Evolutionary conservation across 208 protist species (phyloP).

Genomic region (Trypanosoma grayi): DNA sequence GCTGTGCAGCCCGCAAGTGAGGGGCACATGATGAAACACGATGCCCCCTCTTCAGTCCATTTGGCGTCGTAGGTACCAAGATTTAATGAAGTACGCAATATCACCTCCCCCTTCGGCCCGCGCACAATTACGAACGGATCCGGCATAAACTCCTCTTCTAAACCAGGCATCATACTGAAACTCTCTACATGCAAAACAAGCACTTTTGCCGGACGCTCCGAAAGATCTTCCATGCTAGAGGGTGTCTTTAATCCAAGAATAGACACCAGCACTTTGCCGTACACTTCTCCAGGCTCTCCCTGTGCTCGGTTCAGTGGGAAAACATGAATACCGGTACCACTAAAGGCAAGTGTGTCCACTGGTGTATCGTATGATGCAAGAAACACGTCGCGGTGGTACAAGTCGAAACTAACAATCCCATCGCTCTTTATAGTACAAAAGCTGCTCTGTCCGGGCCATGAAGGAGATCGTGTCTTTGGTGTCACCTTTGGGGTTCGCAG

Average conservation of each 20-base stretch:
- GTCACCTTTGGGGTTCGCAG: constrained; percentile 51
- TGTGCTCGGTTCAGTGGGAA: constrained; percentile 54
- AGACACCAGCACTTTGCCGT: constrained; percentile 58
- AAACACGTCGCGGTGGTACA: constrained; percentile 66
- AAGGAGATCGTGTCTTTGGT: constrained; percentile 73
- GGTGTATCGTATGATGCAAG: constrained; percentile 57
- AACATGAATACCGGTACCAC: constrained; percentile 53
- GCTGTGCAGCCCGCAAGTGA: constrained; percentile 45
- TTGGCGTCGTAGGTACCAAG: constrained; percentile 45
- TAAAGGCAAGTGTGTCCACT: constrained; percentile 80
- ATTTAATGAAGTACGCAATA: constrained; percentile 62
- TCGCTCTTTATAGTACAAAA: constrained; percentile 50
- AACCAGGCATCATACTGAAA: constrained; percentile 28
- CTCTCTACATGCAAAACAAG: constrained; percentile 58
- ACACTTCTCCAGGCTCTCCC: constrained; percentile 32
- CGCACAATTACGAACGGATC: constrained; percentile 79
- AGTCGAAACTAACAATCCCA: constrained; percentile 63
- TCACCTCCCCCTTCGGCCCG: constrained; percentile 35
- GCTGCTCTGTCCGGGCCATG: constrained; percentile 56
- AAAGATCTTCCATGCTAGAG: constrained; percentile 28
- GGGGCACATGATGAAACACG: constrained; percentile 76
- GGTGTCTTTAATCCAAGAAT: constrained; percentile 45
- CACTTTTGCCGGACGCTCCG: constrained; percentile 29
- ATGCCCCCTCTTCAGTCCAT: constrained; percentile 55
- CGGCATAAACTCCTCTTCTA: constrained; percentile 49